These are phyloP conservation scores for Cladosporium sp. DNA, from an alignment of 2,329 filamentous ascomycete genomes.

Conservation along the genomic window DNA sequence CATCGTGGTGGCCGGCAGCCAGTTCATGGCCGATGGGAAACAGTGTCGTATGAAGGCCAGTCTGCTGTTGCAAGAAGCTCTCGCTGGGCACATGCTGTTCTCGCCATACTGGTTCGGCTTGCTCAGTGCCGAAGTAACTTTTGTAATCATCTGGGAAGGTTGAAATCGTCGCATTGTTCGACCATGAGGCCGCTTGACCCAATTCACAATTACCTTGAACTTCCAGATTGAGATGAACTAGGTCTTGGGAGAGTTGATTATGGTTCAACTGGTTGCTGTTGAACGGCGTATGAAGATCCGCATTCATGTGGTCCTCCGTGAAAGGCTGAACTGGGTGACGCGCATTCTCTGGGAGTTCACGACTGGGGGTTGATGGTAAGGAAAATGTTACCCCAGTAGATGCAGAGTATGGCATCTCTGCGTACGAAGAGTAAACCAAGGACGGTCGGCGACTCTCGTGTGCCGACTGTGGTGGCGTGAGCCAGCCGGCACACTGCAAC, in stretches of 20 bases:
- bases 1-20: not conserved
- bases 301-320: not conserved
- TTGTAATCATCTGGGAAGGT: not conserved
- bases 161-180: not conserved
- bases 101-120: not conserved
- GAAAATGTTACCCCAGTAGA: slow-evolving; percentile 21
- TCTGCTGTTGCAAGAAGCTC: not conserved
- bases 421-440: slow-evolving; percentile 19
- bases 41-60: slow-evolving; percentile 4
- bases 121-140: not conserved
- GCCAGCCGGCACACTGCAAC: slow-evolving; percentile 18
- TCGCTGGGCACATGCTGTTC: not conserved
- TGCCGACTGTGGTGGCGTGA: slow-evolving; percentile 26
- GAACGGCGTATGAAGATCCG: not conserved
- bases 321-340: not conserved
- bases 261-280: not conserved
- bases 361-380: slow-evolving; percentile 22
- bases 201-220: not conserved
- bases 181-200: not conserved
- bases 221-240: not conserved
- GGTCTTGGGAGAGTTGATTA: not conserved
- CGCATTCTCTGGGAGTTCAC: slow-evolving; percentile 11
- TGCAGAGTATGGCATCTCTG: slow-evolving; percentile 20
- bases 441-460: slow-evolving; percentile 27
- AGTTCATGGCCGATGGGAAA: slow-evolving; percentile 5